A percentile compares a stretch with the other conserved stretches of the same genome.
These are phyloP conservation scores for Teunomyces kruisii DNA, from an alignment of 805 yeast species.

Conservation along the genomic window DNA sequence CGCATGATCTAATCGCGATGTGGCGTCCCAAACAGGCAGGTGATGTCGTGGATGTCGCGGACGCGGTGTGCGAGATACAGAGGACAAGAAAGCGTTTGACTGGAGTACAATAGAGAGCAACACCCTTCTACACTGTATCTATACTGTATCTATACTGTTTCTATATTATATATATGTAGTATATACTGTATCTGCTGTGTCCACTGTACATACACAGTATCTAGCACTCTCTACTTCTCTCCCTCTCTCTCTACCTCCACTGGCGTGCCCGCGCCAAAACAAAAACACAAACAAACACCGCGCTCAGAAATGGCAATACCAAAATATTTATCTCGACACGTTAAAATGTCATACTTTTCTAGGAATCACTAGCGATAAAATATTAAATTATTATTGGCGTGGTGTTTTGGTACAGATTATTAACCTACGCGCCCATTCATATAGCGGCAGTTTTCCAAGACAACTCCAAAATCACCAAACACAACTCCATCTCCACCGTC, in stretches of 20 bases:
- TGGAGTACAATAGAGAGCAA: no score
- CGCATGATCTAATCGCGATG: not conserved
- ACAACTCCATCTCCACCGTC: constrained; percentile 5
- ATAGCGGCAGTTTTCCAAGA: constrained; percentile 2
- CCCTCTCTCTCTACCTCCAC: not conserved
- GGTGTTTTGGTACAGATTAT: not conserved
- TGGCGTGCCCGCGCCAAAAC: not conserved
- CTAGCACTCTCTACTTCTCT: no score
- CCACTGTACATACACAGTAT: no score
- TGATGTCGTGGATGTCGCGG: not conserved
- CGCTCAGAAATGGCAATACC: constrained; percentile 4
- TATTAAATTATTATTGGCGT: constrained; percentile 1
- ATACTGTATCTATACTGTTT: no score
- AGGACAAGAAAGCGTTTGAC: no score
- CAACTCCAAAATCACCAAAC: not conserved
- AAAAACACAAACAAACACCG: not conserved
- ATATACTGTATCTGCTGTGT: no score
- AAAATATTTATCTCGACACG: constrained; percentile 4
- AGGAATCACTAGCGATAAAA: constrained; percentile 3
- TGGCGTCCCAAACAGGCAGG: not conserved
- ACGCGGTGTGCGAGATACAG: no score
- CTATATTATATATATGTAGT: no score
- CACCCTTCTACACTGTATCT: no score
- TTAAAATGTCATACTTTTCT: constrained; percentile 2
- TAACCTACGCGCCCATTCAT: constrained; percentile 3